phyloP scores from a whole-genome alignment of 495 filamentous ascomycete species.

The Pyrenopolyporus hunteri region DNA sequence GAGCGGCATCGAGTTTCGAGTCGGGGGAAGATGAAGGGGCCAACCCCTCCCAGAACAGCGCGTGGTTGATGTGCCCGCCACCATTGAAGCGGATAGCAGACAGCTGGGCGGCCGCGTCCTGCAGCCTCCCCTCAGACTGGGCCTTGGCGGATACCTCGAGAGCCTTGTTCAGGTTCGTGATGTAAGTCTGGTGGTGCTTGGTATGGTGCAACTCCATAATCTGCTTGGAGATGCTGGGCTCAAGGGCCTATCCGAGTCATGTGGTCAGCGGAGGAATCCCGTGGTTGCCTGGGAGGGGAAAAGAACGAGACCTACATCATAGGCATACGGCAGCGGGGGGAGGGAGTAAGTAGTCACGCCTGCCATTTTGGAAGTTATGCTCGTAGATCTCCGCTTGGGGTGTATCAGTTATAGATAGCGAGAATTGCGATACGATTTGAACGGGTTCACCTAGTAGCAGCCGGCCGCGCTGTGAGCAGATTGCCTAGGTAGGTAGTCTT shows the following conservation, averaged over 20 bases:
- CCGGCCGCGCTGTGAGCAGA: no score
- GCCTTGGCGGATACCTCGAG: slow-evolving; percentile 61
- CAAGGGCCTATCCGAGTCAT: slow-evolving; percentile 63
- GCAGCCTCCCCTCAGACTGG: slow-evolving; percentile 58
- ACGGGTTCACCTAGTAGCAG: no score
- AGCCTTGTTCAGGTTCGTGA: slow-evolving; percentile 71
- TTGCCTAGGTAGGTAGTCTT: no score
- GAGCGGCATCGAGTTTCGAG: slow-evolving; percentile 61
- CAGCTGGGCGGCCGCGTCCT: slow-evolving; percentile 65
- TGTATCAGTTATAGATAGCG: neutral
- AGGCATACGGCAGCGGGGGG: slow-evolving; percentile 52
- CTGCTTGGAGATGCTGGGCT: slow-evolving; percentile 86
- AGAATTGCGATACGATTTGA: no score
- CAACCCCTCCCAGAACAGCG: slow-evolving; percentile 92
- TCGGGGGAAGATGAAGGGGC: slow-evolving; percentile 62
- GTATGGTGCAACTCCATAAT: slow-evolving; percentile 91
- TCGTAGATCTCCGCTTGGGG: neutral
- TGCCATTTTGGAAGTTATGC: slow-evolving; percentile 35
- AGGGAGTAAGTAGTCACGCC: slow-evolving; percentile 45
- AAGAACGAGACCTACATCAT: slow-evolving; percentile 48
- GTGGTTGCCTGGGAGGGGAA: neutral
- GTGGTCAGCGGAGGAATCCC: slow-evolving; percentile 10
- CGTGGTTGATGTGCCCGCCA: slow-evolving; percentile 91
- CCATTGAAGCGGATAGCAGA: slow-evolving; percentile 89
- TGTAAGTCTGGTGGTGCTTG: slow-evolving; percentile 77